phyloP scores from a whole-genome alignment of 371 early-diverging fungal species.

The Syncephalis plumigaleata region DNA sequence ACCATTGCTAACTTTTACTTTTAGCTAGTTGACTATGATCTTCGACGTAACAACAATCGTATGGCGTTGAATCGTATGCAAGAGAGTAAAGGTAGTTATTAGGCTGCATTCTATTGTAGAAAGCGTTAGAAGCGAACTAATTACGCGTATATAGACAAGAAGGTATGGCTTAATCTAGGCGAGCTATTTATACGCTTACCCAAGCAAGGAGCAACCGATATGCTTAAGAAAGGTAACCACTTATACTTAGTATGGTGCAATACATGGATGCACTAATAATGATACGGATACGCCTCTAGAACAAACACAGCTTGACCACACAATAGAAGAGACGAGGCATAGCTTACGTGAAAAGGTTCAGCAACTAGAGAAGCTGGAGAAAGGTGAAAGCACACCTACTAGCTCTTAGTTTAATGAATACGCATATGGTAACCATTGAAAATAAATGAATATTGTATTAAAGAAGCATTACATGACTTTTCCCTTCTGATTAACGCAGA shows the following conservation, averaged over 20 bases:
- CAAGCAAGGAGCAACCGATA: constrained; percentile 13
- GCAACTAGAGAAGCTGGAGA: constrained; percentile 9
- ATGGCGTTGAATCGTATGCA: constrained; percentile 32
- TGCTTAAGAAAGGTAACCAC: constrained; percentile 23
- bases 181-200: constrained; percentile 43
- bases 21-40: constrained; percentile 40
- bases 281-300: background rate
- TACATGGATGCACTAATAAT: background rate
- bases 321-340: constrained; percentile 5
- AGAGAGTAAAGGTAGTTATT: constrained; percentile 9
- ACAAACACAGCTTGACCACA: constrained; percentile 8
- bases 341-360: constrained; percentile 5
- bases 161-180: constrained; percentile 40
- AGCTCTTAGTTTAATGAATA: too few relatives aligned
- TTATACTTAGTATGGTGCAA: background rate
- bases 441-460: too few relatives aligned
- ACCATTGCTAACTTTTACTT: background rate
- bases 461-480: too few relatives aligned
- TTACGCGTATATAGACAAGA: constrained; percentile 19
- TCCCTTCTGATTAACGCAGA: too few relatives aligned
- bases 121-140: too few relatives aligned
- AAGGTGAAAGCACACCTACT: constrained; percentile 2
- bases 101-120: too few relatives aligned
- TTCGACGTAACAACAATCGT: constrained; percentile 32
- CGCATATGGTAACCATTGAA: too few relatives aligned